phyloP scores from a whole-genome alignment of 1,284 basidiomycete species.

The Trametes pubescens region DNA sequence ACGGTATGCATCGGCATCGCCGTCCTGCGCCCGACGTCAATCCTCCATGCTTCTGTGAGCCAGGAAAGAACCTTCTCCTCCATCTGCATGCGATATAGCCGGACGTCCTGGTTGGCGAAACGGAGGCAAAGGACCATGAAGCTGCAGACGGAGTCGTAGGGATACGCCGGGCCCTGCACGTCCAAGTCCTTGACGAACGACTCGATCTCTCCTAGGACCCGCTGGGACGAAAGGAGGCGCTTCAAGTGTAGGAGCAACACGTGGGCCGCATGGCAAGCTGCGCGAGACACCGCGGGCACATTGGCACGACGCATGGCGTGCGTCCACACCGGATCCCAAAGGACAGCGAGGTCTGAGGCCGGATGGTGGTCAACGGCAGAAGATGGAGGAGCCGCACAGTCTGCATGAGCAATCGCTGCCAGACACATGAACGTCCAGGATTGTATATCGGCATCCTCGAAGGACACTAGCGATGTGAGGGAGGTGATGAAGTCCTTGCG shows the following conservation, averaged over 20 bases:
- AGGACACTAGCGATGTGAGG: constrained; percentile 67
- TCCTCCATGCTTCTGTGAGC: constrained; percentile 81
- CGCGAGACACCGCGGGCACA: constrained; percentile 71
- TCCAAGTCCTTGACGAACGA: constrained; percentile 80
- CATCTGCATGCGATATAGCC: constrained; percentile 81
- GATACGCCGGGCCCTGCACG: constrained; percentile 85
- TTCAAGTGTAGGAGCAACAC: constrained; percentile 56
- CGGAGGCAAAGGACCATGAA: constrained; percentile 76
- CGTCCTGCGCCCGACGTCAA: constrained; percentile 42
- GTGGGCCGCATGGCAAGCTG: constrained; percentile 82
- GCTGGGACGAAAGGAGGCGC: constrained; percentile 60
- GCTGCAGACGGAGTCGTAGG: constrained; percentile 86
- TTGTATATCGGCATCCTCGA: constrained; percentile 73
- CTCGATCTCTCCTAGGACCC: constrained; percentile 76
- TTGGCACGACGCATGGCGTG: constrained; percentile 80
- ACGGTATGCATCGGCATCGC: constrained; percentile 60
- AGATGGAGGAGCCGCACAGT: constrained; percentile 35
- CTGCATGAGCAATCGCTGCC: constrained; percentile 68
- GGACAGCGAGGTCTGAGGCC: constrained; percentile 37
- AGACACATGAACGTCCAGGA: constrained; percentile 87
- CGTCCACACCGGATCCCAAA: constrained; percentile 85
- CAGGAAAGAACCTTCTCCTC: constrained; percentile 87
- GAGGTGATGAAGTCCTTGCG: constrained; percentile 62
- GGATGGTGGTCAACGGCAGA: constrained; percentile 25
- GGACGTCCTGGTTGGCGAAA: constrained; percentile 79